Evolutionary conservation across 257 asterid species (phyloP).

Genomic region (Linderniella brevidens): DNA sequence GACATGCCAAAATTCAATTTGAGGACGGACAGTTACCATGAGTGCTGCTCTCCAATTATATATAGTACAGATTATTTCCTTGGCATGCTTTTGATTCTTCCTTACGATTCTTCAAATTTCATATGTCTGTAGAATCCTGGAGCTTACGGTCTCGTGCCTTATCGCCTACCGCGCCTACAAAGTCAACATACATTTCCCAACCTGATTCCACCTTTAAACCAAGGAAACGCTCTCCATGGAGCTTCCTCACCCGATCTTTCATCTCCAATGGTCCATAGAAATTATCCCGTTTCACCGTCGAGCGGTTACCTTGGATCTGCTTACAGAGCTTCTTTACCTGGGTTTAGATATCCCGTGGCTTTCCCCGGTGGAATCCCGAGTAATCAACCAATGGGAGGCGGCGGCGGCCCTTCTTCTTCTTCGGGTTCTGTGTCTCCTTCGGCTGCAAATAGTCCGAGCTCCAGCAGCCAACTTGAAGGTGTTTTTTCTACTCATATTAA

Average conservation of each 20-base stretch:
- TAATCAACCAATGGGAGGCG: no score
- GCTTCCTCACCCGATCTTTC: slow-evolving; percentile 38
- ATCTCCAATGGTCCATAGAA: slow-evolving; percentile 52
- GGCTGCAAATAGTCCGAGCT: no score
- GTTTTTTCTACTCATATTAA: no score
- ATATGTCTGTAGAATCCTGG: slow-evolving; percentile 64
- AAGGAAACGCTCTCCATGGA: slow-evolving; percentile 52
- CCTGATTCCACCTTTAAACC: slow-evolving; percentile 49
- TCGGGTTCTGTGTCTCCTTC: no score
- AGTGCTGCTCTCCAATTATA: not conserved
- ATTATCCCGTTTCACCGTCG: slow-evolving; percentile 11
- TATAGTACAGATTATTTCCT: not conserved
- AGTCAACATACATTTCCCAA: slow-evolving; percentile 57
- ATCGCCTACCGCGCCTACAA: slow-evolving; percentile 65
- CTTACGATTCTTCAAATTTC: slow-evolving; percentile 15
- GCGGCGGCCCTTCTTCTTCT: no score
- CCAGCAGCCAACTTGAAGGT: no score
- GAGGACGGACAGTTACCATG: not conserved
- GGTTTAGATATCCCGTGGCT: slow-evolving; percentile 46
- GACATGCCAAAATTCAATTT: no score
- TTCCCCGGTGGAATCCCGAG: no score
- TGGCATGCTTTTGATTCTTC: slow-evolving; percentile 8
- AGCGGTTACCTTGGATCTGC: slow-evolving; percentile 49
- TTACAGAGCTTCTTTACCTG: slow-evolving; percentile 44
- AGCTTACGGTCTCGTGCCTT: slow-evolving; percentile 72